These are phyloP conservation scores for Clonostachys chloroleuca DNA, from an alignment of 2,329 filamentous ascomycete genomes.

Conservation along the genomic window DNA sequence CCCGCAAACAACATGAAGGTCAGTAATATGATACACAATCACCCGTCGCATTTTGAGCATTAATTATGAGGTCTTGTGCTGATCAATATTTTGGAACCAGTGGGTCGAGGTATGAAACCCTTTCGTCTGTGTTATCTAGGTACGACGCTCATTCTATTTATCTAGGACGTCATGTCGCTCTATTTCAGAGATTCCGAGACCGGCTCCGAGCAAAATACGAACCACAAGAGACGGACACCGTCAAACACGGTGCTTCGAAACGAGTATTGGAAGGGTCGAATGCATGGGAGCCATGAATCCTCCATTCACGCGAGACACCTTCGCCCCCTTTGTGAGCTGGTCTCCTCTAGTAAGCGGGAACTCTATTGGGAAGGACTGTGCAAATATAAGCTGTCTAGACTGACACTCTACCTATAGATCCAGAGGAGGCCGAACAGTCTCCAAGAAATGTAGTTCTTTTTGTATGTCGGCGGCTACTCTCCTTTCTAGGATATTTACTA, in stretches of 20 bases:
- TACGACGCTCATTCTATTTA: not conserved
- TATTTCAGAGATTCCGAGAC: slow-evolving; percentile 16
- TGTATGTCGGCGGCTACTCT: not conserved
- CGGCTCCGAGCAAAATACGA: slow-evolving; percentile 1
- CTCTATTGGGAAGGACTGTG: not conserved
- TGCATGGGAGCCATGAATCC: slow-evolving; percentile 13
- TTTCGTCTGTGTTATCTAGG: not conserved
- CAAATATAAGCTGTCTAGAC: not conserved
- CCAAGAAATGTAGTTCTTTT: not conserved
- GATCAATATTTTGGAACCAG: not conserved
- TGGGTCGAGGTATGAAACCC: slow-evolving; percentile 6
- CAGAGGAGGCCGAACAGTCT: not conserved
- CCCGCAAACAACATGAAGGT: slow-evolving; percentile 22
- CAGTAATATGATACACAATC: too few relatives aligned
- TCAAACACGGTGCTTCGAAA: slow-evolving; percentile 18
- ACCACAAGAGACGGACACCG: slow-evolving; percentile 3
- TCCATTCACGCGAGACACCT: slow-evolving; percentile 26
- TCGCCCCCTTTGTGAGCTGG: slow-evolving; percentile 21
- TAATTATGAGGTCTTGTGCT: too few relatives aligned
- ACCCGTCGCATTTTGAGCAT: too few relatives aligned
- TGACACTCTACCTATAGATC: not conserved
- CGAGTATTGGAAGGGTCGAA: slow-evolving; percentile 25
- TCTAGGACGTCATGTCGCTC: slow-evolving; percentile 16
- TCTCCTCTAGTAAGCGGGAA: slow-evolving; percentile 16
- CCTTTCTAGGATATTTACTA: not conserved